These are phyloP conservation scores for Multifurca ochricompacta DNA, from an alignment of 768 basidiomycete species.

Conservation along the genomic window DNA sequence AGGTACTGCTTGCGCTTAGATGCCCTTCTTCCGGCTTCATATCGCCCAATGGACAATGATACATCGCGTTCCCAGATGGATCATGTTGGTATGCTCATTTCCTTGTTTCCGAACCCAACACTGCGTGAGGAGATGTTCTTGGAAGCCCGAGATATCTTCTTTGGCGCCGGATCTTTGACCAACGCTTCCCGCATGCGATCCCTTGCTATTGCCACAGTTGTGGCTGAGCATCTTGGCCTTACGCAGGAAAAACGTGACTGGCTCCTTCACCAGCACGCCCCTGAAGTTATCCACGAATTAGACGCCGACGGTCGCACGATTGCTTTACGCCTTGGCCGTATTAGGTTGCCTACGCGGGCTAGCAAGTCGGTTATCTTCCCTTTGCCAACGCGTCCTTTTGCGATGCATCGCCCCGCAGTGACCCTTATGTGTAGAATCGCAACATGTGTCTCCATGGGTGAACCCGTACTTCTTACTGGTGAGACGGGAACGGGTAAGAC, in stretches of 20 bases:
- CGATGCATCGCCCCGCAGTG: constrained; percentile 79
- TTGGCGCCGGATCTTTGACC: constrained; percentile 59
- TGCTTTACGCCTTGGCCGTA: constrained; percentile 56
- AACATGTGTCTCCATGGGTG: constrained; percentile 58
- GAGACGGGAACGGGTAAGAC: constrained; percentile 99
- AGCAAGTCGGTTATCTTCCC: constrained; percentile 31
- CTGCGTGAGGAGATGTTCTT: constrained; percentile 85
- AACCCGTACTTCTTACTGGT: constrained; percentile 87
- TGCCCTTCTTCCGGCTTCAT: constrained; percentile 44
- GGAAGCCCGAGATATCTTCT: constrained; percentile 88
- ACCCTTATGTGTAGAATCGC: constrained; percentile 74
- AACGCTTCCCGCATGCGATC: constrained; percentile 42
- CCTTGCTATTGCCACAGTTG: constrained; percentile 41
- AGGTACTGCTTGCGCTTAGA: constrained; percentile 77
- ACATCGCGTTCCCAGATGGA: constrained; percentile 22
- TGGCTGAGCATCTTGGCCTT: constrained; percentile 59
- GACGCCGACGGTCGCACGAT: constrained; percentile 54
- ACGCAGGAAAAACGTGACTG: constrained; percentile 63
- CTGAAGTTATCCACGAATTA: constrained; percentile 60
- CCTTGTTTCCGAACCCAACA: constrained; percentile 58
- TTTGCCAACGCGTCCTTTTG: constrained; percentile 56
- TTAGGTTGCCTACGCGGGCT: constrained; percentile 43
- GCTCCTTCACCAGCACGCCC: constrained; percentile 57
- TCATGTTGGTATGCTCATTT: constrained; percentile 28
- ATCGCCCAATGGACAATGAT: constrained; percentile 37